phyloP scores from a whole-genome alignment of 2,329 filamentous ascomycete genomes.

The Thelonectria rubi region DNA sequence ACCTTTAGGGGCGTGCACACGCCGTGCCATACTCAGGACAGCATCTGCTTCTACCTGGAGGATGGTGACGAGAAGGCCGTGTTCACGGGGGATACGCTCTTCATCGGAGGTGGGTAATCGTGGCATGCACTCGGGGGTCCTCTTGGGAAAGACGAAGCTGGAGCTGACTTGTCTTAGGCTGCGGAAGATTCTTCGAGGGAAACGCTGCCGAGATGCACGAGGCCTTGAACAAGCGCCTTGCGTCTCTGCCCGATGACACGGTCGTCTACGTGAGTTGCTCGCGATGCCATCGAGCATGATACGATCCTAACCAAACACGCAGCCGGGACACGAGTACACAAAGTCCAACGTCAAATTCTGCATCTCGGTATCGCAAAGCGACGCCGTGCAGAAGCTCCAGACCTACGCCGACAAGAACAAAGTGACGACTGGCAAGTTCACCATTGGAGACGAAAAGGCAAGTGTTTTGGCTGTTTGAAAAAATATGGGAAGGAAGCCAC shows the following conservation, averaged over 20 bases:
- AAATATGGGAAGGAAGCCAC: neutral
- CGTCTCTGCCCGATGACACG: constrained; percentile 85
- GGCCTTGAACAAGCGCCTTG: constrained; percentile 87
- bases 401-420: constrained; percentile 80
- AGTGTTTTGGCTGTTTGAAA: constrained; percentile 19
- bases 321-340: constrained; percentile 99
- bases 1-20: constrained; percentile 89
- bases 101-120: constrained; percentile 76
- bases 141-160: neutral
- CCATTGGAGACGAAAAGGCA: constrained; percentile 97
- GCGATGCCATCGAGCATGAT: neutral
- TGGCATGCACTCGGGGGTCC: neutral
- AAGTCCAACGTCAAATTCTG: constrained; percentile 94
- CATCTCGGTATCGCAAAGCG: constrained; percentile 76
- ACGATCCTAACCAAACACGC: constrained; percentile 19
- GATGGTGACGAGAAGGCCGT: constrained; percentile 80
- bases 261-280: constrained; percentile 78
- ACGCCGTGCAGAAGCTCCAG: constrained; percentile 79
- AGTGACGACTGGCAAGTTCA: constrained; percentile 95
- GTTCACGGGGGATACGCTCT: constrained; percentile 96
- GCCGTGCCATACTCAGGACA: constrained; percentile 97
- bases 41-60: constrained; percentile 93
- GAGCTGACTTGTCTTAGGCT: constrained; percentile 65
- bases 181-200: constrained; percentile 96
- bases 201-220: constrained; percentile 90